Evolutionary conservation across 2,329 filamentous ascomycete genomes (phyloP), one percentile per base, ranked within the genome.

Genomic region (Dissoconium aciculare): DNA sequence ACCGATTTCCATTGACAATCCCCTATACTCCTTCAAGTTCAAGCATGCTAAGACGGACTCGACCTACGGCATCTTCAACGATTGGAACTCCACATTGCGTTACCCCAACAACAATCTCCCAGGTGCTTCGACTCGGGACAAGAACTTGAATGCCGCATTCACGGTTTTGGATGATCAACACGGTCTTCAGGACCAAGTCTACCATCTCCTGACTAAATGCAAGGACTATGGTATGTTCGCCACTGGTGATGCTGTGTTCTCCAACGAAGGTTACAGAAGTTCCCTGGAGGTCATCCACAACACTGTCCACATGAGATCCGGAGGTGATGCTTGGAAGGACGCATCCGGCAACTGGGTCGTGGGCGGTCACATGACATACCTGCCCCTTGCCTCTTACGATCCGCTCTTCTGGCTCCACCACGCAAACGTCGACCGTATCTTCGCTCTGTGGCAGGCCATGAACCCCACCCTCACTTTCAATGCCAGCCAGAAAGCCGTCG

Each of bases 401-500:
- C 81, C 82, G 0, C 58, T 80, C 11, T 85, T 87, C 55, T 80
- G 76, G 55, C 56, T 87, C 5, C 79, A 87, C 46, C 81, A 87
- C 45, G 34, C 33, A 42, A 84, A 79, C 53, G 67, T 82, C 5
- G 82, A 91, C 47, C 71, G 82, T 4, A 55, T 80, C 19, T 71
- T 83, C 41, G 71, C 80, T 15, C 66, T 91, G 40, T 91, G 79
- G 79, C 80, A 89, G 56, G 62, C 66, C 1, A 54, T 87, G 12
- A 69, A 89, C 42, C 77, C 78, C 0, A 58, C 70, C 14, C n/a
- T n/a, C n/a, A 67, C 67, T 15, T 87, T 74, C 57, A 67, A 82
- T 6, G 56, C 62, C n/a, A 65, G 73, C 1, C 65, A 69, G 37
- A 42, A 57, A 3, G 57, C 57, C 28, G 38, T 69, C 63, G 33